Conservation (phyloP, 1,284 basidiomycete species). For the Sparassis latifolia region DNA sequence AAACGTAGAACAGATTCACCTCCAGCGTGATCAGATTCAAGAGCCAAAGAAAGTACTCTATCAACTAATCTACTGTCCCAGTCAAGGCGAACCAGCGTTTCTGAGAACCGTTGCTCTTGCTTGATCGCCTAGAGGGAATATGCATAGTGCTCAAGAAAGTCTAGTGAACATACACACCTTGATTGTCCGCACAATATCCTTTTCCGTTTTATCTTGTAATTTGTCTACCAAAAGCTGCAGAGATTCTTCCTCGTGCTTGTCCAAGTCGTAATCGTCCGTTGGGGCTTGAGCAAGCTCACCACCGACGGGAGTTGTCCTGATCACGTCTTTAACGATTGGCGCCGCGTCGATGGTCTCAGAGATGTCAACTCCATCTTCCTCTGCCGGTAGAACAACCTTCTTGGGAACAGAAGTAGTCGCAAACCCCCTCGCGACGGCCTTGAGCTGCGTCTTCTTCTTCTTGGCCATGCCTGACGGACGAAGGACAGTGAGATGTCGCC, state of each 20-base stretch:
- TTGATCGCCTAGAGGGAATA: constrained; percentile 63
- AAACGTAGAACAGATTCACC: constrained; percentile 18
- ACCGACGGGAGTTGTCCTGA: constrained; percentile 1
- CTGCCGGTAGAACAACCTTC: constrained; percentile 45
- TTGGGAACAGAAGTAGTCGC: constrained; percentile 87
- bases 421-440: constrained; percentile 72
- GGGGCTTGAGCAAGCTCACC: constrained; percentile 4
- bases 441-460: constrained; percentile 82
- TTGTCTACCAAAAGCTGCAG: constrained; percentile 72
- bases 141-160: background rate
- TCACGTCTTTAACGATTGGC: constrained; percentile 3
- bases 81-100: constrained; percentile 58
- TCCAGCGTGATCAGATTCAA: constrained; percentile 31
- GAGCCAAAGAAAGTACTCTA: constrained; percentile 49
- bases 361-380: constrained; percentile 12
- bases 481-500: constrained; percentile 1
- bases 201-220: constrained; percentile 84
- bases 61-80: constrained; percentile 57
- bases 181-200: constrained; percentile 71
- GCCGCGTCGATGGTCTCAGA: constrained; percentile 3
- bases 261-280: constrained; percentile 27
- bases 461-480: constrained; percentile 55
- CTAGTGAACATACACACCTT: constrained; percentile 34
- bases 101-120: constrained; percentile 74
- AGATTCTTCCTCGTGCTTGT: constrained; percentile 45